These are phyloP conservation scores for Cordyceps militaris DNA, from an alignment of 2,329 filamentous ascomycete genomes.

Conservation along the genomic window DNA sequence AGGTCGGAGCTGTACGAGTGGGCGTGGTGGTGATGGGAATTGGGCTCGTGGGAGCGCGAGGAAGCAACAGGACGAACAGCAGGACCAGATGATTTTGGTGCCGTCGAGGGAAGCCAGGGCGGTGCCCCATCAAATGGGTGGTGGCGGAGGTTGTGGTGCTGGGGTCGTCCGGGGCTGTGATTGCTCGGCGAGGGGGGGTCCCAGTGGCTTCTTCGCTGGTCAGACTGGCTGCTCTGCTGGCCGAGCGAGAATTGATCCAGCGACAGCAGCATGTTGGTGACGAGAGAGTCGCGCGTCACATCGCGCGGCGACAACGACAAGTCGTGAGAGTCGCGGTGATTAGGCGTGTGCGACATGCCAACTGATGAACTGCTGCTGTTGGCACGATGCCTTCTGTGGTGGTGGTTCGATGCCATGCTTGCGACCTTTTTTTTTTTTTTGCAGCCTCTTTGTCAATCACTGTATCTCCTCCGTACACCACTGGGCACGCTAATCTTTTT, in stretches of 20 bases:
- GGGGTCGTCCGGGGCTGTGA: conserved; percentile 16
- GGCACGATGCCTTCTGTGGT: background rate
- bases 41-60: background rate
- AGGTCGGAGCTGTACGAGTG: conserved; percentile 58
- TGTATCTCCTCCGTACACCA: background rate
- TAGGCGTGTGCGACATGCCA: background rate
- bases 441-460: background rate
- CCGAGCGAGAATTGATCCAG: conserved; percentile 72
- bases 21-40: conserved; percentile 14
- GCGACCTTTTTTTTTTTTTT: background rate
- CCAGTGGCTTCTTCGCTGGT: conserved; percentile 14
- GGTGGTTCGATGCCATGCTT: background rate
- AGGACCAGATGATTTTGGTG: background rate
- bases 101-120: background rate
- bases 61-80: background rate
- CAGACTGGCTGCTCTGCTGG: conserved; percentile 24
- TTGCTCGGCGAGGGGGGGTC: background rate
- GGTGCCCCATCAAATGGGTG: conserved; percentile 2
- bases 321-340: conserved; percentile 65
- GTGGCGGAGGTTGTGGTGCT: conserved; percentile 22
- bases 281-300: conserved; percentile 80
- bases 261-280: conserved; percentile 91
- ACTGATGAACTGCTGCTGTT: background rate
- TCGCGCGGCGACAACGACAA: conserved; percentile 70
- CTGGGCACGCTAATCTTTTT: background rate